Conservation (phyloP, 257 asterid genomes). For the Lavandula angustifolia region DNA sequence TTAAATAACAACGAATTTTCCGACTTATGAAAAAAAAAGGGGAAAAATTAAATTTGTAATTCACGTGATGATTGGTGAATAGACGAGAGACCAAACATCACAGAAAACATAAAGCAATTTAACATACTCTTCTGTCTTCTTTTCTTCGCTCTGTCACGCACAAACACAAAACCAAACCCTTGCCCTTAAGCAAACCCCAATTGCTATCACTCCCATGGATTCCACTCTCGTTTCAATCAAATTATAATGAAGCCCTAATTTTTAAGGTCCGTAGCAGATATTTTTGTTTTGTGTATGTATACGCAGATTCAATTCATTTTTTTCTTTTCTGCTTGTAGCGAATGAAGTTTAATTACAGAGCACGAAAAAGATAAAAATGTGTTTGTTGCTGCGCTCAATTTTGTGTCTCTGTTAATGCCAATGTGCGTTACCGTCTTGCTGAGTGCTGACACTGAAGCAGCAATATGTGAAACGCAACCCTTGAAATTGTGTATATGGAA, state of each 20-base stretch:
- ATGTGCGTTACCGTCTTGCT: slow-evolving; percentile 1
- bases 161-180: slow-evolving; percentile 27
- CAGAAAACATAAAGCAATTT: too few species aligned
- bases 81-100: background rate
- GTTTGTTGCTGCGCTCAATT: background rate
- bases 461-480: background rate
- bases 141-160: background rate
- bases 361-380: background rate
- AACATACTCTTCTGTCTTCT: too few species aligned
- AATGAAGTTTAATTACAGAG: background rate
- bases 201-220: slow-evolving; percentile 29
- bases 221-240: background rate
- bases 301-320: slow-evolving; percentile 5
- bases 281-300: background rate
- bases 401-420: slow-evolving; percentile 2
- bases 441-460: background rate
- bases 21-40: background rate
- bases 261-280: slow-evolving; percentile 23
- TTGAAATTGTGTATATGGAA: background rate
- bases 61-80: background rate
- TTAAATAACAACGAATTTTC: too few species aligned
- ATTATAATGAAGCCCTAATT: slow-evolving; percentile 20
- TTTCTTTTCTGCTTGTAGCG: slow-evolving; percentile 8
- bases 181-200: slow-evolving; percentile 26
- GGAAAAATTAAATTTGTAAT: too few species aligned